Evolutionary conservation across 1,284 basidiomycete genomes (phyloP), one percentile per base, ranked within the genome.

Genomic region (Boletellus sp.): DNA sequence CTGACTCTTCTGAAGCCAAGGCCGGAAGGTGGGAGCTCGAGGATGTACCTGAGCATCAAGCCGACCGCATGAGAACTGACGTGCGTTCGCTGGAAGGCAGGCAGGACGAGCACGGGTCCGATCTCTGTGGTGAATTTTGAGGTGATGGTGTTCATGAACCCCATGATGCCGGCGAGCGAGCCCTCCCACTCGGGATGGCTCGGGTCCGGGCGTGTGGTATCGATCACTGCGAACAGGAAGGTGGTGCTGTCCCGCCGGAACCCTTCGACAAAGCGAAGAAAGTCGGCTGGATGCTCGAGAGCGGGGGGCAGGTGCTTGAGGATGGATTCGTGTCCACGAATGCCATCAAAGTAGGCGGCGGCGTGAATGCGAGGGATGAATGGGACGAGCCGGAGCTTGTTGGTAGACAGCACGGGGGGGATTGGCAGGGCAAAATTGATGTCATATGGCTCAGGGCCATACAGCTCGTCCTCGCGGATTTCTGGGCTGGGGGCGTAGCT

Each of bases 1-100:
- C 76, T 73, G 8, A 84, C 77, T 13, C 82, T 74, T 11, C 85
- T 73, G 35, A 89, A 61, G 0, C 81, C 82, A 2, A 87, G 67
- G 1, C 77, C 78, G 2, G 66, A 64, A 20, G 66, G 64, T 3
- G 57, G 54, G 5, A 73, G 57, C 25, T 80, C 73, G 22, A 87
- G 69, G n/a, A 69, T 63, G 53, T 79, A 81, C 19, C 71, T 72
- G 39, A 87, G 60, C 19, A 88, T 61, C 10, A 87, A 61, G 1
- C 79, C 79, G 27, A 79, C 69, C 0, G 82, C 77, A 57, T 85
- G 80, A 8, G 79, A 73, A 7, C 74, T 69, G 41, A 89, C 76
- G 53, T 85, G 79, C 2, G 80, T 84, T 27, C 79, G 70, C 49
- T 85, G 84, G 61, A 82, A 87, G 1, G 61, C 60, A 2, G 80